Base-by-base conservation (phyloP, 306 rosid species). In the Sophora flavescens region DNA sequence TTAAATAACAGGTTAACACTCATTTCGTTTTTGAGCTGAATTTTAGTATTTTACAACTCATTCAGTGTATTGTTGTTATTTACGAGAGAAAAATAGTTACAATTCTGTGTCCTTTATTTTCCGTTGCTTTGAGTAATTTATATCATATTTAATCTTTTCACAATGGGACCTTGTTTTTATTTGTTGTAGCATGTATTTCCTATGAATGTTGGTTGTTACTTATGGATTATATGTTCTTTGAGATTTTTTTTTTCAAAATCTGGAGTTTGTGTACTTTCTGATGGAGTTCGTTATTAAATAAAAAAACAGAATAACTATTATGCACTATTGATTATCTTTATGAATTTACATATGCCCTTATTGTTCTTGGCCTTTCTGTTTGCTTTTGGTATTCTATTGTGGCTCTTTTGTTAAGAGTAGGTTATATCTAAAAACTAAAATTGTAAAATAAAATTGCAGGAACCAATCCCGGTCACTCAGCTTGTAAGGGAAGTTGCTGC, bases 401-500 rank as follows among this genome's bases (percentile, higher is more conserved):
- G 63, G 51, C 18, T 57, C 26, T 42, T 41, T 45, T 52, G 36
- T n/a, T 8, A 59, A 50, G 36, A 26, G 9, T 51, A 7, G 64
- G 28, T 12, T 35, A 36, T 47, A 26, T 58, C 70, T 85, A 15
- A 62, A 57, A 26, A 50, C 70, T 85, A 15, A 62, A 57, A 15
- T 38, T 65, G 6, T 63, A 26, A 41, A 56, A 63, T 44, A 75
- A 73, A 59, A 50, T 80, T 84, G 71, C 81, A 95, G 98, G 99
- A 92, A 83, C 92, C 93, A 18, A 95, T 95, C 82, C 98, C 96
- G 50, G 99, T 92, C 67, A 91, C 99, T 30, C 99, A 95, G 69
- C 99, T 95, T 80, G 96, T 95, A 22, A 88, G 97, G 91, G 97
- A 95, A 88, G 92, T 91, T 62, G 99, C 97, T 7, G 96, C 97